Evolutionary conservation across 148 eudicot species (phyloP).

Genomic region (Rhododendron ovatum): DNA sequence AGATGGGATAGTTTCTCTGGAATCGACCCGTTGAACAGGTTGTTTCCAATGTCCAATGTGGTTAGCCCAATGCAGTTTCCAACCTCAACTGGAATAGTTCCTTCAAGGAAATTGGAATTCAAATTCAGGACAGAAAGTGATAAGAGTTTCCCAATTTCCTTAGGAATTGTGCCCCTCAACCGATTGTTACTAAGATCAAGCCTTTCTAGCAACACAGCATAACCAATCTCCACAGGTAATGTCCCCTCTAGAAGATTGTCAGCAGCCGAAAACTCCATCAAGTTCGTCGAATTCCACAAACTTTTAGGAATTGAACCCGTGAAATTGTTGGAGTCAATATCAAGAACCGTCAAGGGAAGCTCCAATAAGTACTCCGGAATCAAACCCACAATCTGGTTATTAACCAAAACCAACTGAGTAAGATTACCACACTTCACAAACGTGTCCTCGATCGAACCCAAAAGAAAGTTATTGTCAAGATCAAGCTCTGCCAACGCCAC

Average conservation of each 20-base stretch:
- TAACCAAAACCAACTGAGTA: constrained; percentile 30
- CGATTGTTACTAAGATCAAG: constrained; percentile 38
- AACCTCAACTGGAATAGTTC: constrained; percentile 34
- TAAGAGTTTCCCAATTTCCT: constrained; percentile 28
- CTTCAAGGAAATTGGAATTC: constrained; percentile 36
- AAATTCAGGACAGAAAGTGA: constrained; percentile 39
- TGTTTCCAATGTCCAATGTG: constrained; percentile 47
- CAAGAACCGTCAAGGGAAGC: constrained; percentile 44
- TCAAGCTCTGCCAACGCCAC: constrained; percentile 29
- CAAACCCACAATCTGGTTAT: constrained; percentile 34
- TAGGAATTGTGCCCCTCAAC: constrained; percentile 30
- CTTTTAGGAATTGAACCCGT: constrained; percentile 36
- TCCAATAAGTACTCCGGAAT: constrained; percentile 36
- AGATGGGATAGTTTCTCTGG: constrained; percentile 29
- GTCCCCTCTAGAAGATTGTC: constrained; percentile 35
- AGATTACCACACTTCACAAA: constrained; percentile 39
- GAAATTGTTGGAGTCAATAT: constrained; percentile 46
- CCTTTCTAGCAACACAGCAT: constrained; percentile 27
- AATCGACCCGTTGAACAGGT: constrained; percentile 35
- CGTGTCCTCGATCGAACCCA: constrained; percentile 35
- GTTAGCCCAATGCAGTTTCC: constrained; percentile 33
- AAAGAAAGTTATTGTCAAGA: constrained; percentile 31
- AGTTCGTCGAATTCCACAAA: constrained; percentile 32
- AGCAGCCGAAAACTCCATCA: constrained; percentile 49
- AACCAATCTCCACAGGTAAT: constrained; percentile 34